Percentiles rank a stretch among this genome's conserved stretches.
Evolutionary conservation across 1,284 basidiomycete genomes (phyloP).

Genomic region (Lentinula novae-zelandiae): DNA sequence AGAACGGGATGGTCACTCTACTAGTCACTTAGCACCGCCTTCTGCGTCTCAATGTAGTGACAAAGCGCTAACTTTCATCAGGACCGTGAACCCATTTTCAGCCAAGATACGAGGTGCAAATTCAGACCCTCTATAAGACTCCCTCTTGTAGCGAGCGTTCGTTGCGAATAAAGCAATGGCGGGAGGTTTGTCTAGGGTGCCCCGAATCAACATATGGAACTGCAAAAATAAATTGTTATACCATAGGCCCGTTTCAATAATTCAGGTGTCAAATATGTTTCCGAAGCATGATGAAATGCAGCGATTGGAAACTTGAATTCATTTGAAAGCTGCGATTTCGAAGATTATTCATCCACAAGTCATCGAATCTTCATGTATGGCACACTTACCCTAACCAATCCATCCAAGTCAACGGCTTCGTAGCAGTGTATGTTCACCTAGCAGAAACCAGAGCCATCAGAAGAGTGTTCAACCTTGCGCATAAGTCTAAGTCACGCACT

Average conservation of each 20-base stretch:
- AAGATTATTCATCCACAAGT: background rate
- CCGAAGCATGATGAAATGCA: constrained; percentile 85
- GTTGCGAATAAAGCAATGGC: constrained; percentile 80
- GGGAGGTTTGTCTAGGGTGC: constrained; percentile 47
- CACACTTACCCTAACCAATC: constrained; percentile 53
- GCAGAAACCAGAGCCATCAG: background rate
- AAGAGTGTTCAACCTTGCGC: background rate
- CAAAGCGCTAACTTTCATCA: constrained; percentile 52
- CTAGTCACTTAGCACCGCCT: background rate
- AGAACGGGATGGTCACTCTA: constrained; percentile 72
- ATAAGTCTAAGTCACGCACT: constrained; percentile 29
- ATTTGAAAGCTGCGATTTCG: constrained; percentile 50
- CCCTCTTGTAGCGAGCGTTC: constrained; percentile 68
- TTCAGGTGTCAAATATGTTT: constrained; percentile 82
- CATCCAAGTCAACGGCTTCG: constrained; percentile 78
- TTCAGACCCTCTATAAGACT: constrained; percentile 75
- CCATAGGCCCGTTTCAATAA: constrained; percentile 73
- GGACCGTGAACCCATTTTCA: constrained; percentile 60
- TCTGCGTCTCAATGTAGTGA: background rate
- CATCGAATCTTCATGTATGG: background rate
- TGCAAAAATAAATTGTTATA: constrained; percentile 17
- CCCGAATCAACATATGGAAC: background rate
- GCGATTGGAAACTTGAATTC: constrained; percentile 82
- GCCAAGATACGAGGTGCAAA: constrained; percentile 75
- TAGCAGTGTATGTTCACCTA: constrained; percentile 69